A percentile compares a stretch with the other conserved stretches of the same genome.
These are phyloP conservation scores for Butyriboletus appendiculatus DNA, from an alignment of 1,284 basidiomycete genomes.

Conservation along the genomic window DNA sequence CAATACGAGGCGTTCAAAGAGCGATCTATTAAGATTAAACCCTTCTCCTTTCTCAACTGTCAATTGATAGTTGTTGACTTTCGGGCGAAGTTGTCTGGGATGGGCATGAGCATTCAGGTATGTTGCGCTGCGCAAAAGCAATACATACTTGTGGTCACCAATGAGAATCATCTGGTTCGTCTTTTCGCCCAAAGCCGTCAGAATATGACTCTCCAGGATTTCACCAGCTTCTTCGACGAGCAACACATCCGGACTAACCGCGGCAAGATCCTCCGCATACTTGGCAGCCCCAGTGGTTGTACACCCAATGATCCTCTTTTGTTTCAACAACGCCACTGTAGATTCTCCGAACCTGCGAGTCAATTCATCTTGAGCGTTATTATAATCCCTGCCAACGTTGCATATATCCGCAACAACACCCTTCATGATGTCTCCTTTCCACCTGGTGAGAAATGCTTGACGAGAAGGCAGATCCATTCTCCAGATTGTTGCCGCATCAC, in stretches of 20 bases:
- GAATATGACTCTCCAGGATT: constrained; percentile 64
- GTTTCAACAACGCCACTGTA: constrained; percentile 39
- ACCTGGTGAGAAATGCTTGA: constrained; percentile 33
- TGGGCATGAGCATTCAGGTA: constrained; percentile 1
- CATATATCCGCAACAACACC: constrained; percentile 41
- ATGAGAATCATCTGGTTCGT: constrained; percentile 61
- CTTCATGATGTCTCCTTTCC: constrained; percentile 44
- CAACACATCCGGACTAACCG: constrained; percentile 49
- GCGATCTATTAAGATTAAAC: constrained; percentile 61
- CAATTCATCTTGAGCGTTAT: constrained; percentile 40
- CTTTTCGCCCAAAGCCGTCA: constrained; percentile 52
- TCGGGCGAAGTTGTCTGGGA: constrained; percentile 64
- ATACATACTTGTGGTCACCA: constrained; percentile 67
- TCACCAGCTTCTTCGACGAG: constrained; percentile 73
- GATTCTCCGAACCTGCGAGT: constrained; percentile 40
- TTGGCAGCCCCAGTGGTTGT: constrained; percentile 70
- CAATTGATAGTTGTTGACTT: constrained; percentile 61
- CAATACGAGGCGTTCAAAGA: constrained; percentile 68
- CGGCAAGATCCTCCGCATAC: constrained; percentile 48
- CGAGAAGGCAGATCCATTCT: constrained; percentile 40
- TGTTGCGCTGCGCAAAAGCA: background rate
- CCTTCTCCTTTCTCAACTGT: constrained; percentile 67
- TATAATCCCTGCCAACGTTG: constrained; percentile 42
- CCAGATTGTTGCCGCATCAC: constrained; percentile 43
- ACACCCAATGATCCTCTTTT: constrained; percentile 62